Conservation (phyloP, 345 rosid genomes). For the Erucastrum elatum region DNA sequence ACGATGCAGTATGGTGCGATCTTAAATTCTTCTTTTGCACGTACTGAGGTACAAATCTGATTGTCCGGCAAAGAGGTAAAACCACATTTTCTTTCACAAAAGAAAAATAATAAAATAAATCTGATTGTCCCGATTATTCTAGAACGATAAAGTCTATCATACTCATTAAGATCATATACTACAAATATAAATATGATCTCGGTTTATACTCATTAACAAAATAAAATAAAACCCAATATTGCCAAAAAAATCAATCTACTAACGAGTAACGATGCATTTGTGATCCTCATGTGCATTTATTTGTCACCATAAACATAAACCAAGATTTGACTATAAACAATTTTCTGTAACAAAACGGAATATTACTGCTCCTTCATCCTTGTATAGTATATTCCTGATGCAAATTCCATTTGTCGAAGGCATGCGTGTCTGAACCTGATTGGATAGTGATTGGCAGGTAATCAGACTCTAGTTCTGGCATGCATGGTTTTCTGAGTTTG, state of each 20-base stretch:
- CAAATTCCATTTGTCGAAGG: not conserved
- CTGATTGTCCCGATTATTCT: not conserved
- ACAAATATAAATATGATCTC: not conserved
- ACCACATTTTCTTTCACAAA: no score
- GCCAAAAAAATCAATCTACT: not conserved
- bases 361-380: not conserved
- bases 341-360: not conserved
- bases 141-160: not conserved
- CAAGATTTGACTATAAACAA: not conserved
- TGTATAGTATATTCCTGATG: not conserved
- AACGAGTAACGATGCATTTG: not conserved
- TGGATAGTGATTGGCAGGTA: conserved; percentile 7
- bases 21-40: not conserved
- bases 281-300: not conserved
- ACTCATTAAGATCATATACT: not conserved
- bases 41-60: no score
- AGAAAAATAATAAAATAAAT: no score
- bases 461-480: conserved; percentile 1
- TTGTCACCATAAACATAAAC: conserved; percentile 1
- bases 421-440: not conserved
- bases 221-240: no score
- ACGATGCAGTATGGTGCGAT: no score
- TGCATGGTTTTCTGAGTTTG: conserved; percentile 1
- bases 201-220: not conserved
- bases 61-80: no score